These are phyloP conservation scores for Talaromyces sp. DNA, from an alignment of 2,329 filamentous ascomycete genomes.

Conservation along the genomic window DNA sequence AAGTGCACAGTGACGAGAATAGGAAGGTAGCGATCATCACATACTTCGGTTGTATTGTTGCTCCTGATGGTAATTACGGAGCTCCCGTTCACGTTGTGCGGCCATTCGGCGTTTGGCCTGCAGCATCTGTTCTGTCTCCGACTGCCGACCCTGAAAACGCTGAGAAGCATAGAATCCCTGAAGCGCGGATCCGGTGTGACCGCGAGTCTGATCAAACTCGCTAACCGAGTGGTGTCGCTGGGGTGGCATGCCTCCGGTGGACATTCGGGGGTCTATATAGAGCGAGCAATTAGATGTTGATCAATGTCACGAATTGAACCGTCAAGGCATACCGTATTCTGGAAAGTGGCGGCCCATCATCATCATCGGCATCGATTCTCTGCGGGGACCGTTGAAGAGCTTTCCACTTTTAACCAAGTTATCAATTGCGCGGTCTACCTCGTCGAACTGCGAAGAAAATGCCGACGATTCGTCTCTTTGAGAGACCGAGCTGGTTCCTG, in stretches of 20 bases:
- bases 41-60: constrained; percentile 99
- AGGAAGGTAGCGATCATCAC: constrained; percentile 40
- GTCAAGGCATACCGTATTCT: constrained; percentile 56
- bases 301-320: constrained; percentile 17
- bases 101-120: constrained; percentile 99
- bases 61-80: constrained; percentile 99
- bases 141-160: constrained; percentile 82
- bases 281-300: constrained; percentile 18
- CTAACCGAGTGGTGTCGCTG: constrained; percentile 79
- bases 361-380: constrained; percentile 73
- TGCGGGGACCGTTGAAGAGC: constrained; percentile 70
- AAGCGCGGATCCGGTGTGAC: constrained; percentile 69
- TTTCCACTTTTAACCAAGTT: constrained; percentile 97
- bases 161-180: constrained; percentile 94
- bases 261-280: constrained; percentile 66
- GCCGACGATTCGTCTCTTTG: constrained; percentile 68
- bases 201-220: constrained; percentile 73
- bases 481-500: constrained; percentile 72
- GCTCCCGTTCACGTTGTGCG: constrained; percentile 96
- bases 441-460: constrained; percentile 86
- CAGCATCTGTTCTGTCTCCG: constrained; percentile 96
- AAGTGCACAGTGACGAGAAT: constrained; percentile 19
- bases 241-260: constrained; percentile 55
- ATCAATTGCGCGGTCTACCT: constrained; percentile 93
- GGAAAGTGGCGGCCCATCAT: constrained; percentile 57